Conservation (phyloP, 2,329 filamentous ascomycete genomes). For the Coniochaeta sp. region DNA sequence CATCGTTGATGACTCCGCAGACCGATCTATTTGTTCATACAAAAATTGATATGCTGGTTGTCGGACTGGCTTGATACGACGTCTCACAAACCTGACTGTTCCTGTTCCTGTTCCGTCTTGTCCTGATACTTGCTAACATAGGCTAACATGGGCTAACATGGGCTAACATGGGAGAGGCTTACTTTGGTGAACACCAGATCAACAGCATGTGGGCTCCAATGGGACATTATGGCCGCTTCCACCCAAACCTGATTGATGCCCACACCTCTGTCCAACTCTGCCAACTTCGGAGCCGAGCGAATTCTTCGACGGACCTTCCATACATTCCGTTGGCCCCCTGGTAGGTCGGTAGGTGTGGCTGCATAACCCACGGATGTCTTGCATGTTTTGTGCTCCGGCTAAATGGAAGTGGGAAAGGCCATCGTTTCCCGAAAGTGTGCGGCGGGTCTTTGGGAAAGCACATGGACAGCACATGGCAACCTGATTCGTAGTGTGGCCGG, state of each 20-base stretch:
- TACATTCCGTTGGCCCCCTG: neutral
- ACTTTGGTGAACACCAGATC: neutral
- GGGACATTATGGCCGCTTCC: neutral
- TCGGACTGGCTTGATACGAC: neutral
- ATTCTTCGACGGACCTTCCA: neutral
- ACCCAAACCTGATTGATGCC: neutral
- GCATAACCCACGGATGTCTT: neutral
- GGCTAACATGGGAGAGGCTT: neutral
- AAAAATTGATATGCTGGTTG: neutral
- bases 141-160: too few relatives aligned
- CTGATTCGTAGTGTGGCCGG: neutral
- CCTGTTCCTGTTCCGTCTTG: neutral
- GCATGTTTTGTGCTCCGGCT: neutral
- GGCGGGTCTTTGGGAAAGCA: neutral
- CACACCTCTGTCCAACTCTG: neutral
- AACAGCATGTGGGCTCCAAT: neutral
- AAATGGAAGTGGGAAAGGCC: neutral
- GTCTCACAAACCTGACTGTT: neutral
- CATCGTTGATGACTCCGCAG: neutral
- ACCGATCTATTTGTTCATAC: neutral
- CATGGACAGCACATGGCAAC: neutral
- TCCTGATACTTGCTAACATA: neutral
- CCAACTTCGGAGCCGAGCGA: neutral
- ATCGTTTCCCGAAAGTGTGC: neutral
- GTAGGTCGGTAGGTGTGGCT: neutral